These are phyloP conservation scores for bread wheat (Triticum aestivum) DNA, from an alignment of 176 grass and related monocot genomes.

Conservation along the genomic window IWGSC_CS_RefSeq_v2.1 NC_057806.1:325894865-325895364, in stretches of 20 bases:
- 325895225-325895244: constrained; percentile 41
- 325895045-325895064: constrained; percentile 7
- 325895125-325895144: background rate
- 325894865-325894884: background rate
- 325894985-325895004: constrained; percentile 1
- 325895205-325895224: background rate
- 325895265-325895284: constrained; percentile 69
- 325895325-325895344: constrained; percentile 53
- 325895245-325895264: constrained; percentile 39
- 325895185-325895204: background rate
- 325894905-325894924: constrained; percentile 12
- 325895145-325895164: background rate
- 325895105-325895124: background rate
- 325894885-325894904: constrained; percentile 7
- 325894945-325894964: background rate
- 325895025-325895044: background rate
- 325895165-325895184: background rate
- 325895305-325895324: constrained; percentile 64
- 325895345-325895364: constrained; percentile 61
- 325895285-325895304: constrained; percentile 63
- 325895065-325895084: background rate
- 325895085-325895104: background rate
- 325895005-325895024: background rate
- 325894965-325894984: background rate
- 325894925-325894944: background rate